Conservation (phyloP, 2,329 filamentous ascomycete genomes). For the Hymenoscyphus infarciens region DNA sequence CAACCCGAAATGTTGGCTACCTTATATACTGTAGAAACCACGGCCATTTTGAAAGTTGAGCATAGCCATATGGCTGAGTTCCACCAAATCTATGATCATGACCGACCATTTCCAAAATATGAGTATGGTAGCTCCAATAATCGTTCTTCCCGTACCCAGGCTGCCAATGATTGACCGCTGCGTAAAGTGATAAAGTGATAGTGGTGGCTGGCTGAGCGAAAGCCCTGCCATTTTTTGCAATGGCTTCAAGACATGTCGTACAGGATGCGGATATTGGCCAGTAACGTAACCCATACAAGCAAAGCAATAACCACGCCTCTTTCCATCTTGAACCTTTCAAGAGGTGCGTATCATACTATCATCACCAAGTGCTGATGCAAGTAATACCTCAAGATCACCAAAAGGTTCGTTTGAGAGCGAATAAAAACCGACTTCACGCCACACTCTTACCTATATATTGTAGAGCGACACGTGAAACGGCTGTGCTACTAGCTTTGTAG, state of each 20-base stretch:
- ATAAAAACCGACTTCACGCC: neutral
- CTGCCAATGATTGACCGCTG: neutral
- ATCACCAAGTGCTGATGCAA: neutral
- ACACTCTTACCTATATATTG: neutral
- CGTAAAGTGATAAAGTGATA: neutral
- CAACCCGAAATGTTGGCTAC: neutral
- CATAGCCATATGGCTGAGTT: constrained; percentile 1
- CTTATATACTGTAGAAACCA: neutral
- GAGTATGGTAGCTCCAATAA: constrained; percentile 2
- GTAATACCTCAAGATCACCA: neutral
- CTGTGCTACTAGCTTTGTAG: neutral
- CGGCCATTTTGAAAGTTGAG: neutral
- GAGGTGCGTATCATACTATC: neutral
- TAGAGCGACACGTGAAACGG: neutral
- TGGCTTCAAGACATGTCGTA: neutral
- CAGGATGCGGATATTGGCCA: neutral
- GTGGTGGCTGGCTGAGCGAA: constrained; percentile 2
- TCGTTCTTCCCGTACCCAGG: neutral
- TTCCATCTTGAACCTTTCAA: neutral
- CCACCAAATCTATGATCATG: neutral
- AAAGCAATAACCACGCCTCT: neutral
- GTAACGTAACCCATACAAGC: neutral
- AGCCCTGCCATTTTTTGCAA: neutral
- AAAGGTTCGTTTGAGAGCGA: neutral
- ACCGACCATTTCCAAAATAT: neutral